Percentiles rank a stretch among this genome's conserved stretches.
Evolutionary conservation across 306 rosid genomes (phyloP).

Genomic region (Ceratonia siliqua): DNA sequence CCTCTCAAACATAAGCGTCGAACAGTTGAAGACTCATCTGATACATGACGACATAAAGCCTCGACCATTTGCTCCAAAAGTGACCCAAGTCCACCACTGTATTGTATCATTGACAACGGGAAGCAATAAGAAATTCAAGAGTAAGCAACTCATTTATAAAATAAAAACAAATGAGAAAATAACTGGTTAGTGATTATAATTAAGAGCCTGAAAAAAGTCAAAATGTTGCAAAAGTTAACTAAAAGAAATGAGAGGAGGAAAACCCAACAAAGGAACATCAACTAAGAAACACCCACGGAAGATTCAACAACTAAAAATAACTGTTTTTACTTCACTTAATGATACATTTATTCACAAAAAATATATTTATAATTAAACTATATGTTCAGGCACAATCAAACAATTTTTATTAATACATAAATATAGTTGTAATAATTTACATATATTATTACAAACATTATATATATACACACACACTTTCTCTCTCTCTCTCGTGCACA

Average conservation of each 20-base stretch:
- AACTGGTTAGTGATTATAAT: background rate
- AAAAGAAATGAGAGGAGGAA: no score
- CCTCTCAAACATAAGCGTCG: constrained; percentile 94
- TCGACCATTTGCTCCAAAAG: constrained; percentile 89
- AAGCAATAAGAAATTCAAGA: constrained; percentile 33
- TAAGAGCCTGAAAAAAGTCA: background rate
- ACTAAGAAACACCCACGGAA: no score
- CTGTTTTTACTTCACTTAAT: no score
- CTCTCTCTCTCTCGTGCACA: no score
- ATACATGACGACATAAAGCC: constrained; percentile 78
- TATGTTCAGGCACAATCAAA: background rate
- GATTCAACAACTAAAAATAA: no score
- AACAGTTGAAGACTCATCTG: constrained; percentile 90
- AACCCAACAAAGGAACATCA: no score
- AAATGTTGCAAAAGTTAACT: background rate
- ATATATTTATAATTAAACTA: background rate
- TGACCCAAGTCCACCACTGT: constrained; percentile 76
- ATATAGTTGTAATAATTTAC: no score
- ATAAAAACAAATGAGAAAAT: background rate
- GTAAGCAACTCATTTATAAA: background rate
- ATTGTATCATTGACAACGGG: constrained; percentile 45
- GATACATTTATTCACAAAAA: background rate
- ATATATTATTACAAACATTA: background rate
- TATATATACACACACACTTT: background rate
- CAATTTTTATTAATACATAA: no score